Evolutionary conservation across 2,329 filamentous ascomycete species (phyloP).

Genomic region (Diaporthe ampelina): DNA sequence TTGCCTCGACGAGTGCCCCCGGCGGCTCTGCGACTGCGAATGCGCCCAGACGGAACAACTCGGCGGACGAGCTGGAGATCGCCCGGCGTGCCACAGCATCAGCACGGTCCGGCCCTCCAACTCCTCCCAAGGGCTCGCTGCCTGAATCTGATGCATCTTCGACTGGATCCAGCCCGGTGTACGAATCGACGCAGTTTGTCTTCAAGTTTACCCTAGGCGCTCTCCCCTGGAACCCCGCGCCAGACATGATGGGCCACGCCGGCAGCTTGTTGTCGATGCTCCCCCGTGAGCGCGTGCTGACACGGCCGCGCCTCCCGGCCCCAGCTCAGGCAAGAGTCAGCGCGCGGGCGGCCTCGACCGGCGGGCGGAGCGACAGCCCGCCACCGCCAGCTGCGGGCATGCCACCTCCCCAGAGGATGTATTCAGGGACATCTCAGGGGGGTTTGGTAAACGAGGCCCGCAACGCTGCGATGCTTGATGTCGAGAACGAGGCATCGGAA

Average conservation of each 20-base stretch:
- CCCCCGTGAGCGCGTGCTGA: slow-evolving; percentile 73
- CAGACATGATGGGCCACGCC: slow-evolving; percentile 41
- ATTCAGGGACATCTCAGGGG: slow-evolving; percentile 61
- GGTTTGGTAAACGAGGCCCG: slow-evolving; percentile 65
- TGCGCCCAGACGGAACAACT: slow-evolving; percentile 44
- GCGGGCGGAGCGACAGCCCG: slow-evolving; percentile 53
- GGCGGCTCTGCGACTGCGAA: slow-evolving; percentile 38
- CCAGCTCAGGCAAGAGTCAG: slow-evolving; percentile 77
- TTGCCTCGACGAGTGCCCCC: slow-evolving; percentile 48
- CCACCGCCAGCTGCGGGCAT: slow-evolving; percentile 54
- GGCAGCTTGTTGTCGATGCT: slow-evolving; percentile 68
- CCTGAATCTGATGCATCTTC: slow-evolving; percentile 63
- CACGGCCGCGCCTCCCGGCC: slow-evolving; percentile 76
- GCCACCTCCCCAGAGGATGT: slow-evolving; percentile 60
- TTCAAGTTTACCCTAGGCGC: slow-evolving; percentile 81
- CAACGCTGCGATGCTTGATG: slow-evolving; percentile 58
- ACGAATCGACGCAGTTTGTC: slow-evolving; percentile 70
- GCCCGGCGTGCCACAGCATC: slow-evolving; percentile 65
- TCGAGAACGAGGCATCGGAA: slow-evolving; percentile 43
- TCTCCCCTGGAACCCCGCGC: slow-evolving; percentile 48
- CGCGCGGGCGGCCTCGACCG: slow-evolving; percentile 48
- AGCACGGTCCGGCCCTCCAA: slow-evolving; percentile 54
- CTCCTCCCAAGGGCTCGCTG: slow-evolving; percentile 53
- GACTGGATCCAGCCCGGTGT: slow-evolving; percentile 67
- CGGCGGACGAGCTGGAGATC: slow-evolving; percentile 61